A percentile compares a stretch with the other conserved stretches of the same genome.
These are phyloP conservation scores for Fusarium sulawesiense DNA, from an alignment of 2,329 filamentous ascomycete species.

Conservation along the genomic window DNA sequence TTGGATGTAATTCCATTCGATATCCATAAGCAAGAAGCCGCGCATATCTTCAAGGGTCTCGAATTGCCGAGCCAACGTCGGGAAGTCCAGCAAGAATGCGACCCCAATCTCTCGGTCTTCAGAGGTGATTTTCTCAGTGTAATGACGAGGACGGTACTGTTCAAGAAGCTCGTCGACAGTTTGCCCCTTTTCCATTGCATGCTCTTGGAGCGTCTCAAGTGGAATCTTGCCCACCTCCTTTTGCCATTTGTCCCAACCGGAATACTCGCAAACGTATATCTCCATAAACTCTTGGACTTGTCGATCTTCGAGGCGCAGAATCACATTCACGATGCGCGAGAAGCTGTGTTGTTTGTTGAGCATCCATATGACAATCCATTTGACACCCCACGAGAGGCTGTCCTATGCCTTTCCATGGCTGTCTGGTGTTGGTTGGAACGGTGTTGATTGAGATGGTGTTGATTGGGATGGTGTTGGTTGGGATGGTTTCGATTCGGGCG, in stretches of 20 bases:
- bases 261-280: constrained; percentile 37
- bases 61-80: constrained; percentile 12
- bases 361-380: constrained; percentile 45
- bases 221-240: constrained; percentile 22
- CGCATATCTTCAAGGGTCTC: constrained; percentile 17
- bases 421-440: not conserved
- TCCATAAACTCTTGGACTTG: constrained; percentile 43
- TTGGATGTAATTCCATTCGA: constrained; percentile 42
- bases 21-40: constrained; percentile 43
- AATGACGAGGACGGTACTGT: constrained; percentile 39
- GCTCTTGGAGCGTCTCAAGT: constrained; percentile 8
- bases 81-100: constrained; percentile 32
- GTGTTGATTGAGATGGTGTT: not conserved
- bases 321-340: constrained; percentile 19
- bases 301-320: constrained; percentile 34
- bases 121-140: constrained; percentile 37
- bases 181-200: constrained; percentile 17
- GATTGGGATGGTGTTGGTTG: not conserved
- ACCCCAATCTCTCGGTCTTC: constrained; percentile 30
- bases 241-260: constrained; percentile 38
- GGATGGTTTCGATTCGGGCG: too few relatives aligned
- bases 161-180: constrained; percentile 24
- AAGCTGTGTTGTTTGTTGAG: constrained; percentile 38
- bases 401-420: constrained; percentile 33
- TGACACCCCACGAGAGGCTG: constrained; percentile 39